These are phyloP conservation scores for Pythium coloratum DNA, from an alignment of 352 stramenopile species.

Conservation along the genomic window DNA sequence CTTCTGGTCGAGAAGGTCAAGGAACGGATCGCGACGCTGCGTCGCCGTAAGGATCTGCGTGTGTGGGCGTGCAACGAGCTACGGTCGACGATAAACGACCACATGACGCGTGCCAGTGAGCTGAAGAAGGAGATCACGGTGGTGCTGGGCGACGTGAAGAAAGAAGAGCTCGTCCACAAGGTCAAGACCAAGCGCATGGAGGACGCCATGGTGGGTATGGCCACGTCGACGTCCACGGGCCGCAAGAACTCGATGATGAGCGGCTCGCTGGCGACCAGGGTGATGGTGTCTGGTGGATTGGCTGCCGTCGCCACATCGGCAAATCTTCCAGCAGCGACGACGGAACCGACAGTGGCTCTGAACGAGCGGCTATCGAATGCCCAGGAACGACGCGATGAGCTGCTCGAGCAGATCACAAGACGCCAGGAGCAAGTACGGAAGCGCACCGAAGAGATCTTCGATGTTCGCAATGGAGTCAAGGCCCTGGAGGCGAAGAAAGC, in stretches of 20 bases:
- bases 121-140: constrained; percentile 59
- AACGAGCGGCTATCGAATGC: constrained; percentile 21
- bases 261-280: constrained; percentile 18
- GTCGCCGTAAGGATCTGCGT: constrained; percentile 47
- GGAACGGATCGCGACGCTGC: constrained; percentile 39
- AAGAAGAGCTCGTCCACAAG: constrained; percentile 54
- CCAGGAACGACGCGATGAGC: constrained; percentile 12
- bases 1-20: constrained; percentile 31
- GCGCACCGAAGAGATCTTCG: constrained; percentile 64
- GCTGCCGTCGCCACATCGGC: constrained; percentile 23
- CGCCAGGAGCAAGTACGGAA: constrained; percentile 34
- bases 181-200: constrained; percentile 56
- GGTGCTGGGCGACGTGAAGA: constrained; percentile 47
- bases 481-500: constrained; percentile 34
- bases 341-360: neutral
- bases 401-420: constrained; percentile 32
- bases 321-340: neutral
- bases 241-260: constrained; percentile 24
- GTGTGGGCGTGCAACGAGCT: constrained; percentile 58
- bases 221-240: neutral
- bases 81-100: constrained; percentile 50
- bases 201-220: constrained; percentile 28
- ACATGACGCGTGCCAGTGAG: constrained; percentile 52
- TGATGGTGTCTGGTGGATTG: constrained; percentile 18
- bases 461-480: constrained; percentile 45